These are phyloP conservation scores for Phytophthora citrophthora DNA, from an alignment of 352 stramenopile genomes.

Conservation along the genomic window DNA sequence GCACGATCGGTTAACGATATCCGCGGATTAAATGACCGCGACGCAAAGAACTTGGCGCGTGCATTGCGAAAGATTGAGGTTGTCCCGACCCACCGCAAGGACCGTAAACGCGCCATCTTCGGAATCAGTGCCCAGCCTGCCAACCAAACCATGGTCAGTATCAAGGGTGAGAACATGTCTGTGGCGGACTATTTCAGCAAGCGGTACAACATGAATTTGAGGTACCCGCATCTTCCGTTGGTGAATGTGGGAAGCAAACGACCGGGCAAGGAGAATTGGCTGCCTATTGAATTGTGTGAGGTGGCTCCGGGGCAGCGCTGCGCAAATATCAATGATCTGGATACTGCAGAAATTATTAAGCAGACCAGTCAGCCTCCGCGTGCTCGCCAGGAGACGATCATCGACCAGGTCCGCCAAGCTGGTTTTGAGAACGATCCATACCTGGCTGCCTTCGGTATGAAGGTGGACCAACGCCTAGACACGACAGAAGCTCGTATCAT, in stretches of 20 bases:
- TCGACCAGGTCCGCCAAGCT: conserved; percentile 63
- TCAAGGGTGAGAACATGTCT: conserved; percentile 59
- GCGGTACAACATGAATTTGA: conserved; percentile 61
- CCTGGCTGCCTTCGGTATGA: conserved; percentile 65
- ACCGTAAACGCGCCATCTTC: conserved; percentile 62
- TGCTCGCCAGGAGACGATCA: conserved; percentile 58
- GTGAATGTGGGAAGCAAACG: conserved; percentile 74
- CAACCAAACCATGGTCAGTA: conserved; percentile 53
- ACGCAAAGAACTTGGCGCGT: conserved; percentile 38
- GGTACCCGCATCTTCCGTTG: conserved; percentile 67
- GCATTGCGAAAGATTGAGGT: conserved; percentile 62
- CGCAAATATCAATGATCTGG: conserved; percentile 74
- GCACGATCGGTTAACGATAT: conserved; percentile 43
- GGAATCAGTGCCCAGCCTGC: conserved; percentile 54
- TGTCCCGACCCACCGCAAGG: conserved; percentile 63
- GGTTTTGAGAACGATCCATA: conserved; percentile 80
- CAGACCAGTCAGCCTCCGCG: conserved; percentile 61
- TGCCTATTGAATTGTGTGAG: conserved; percentile 87
- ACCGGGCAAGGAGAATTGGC: conserved; percentile 55
- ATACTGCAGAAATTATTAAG: conserved; percentile 87
- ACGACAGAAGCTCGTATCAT: conserved; percentile 55
- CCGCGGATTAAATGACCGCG: conserved; percentile 42
- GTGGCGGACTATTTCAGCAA: conserved; percentile 70
- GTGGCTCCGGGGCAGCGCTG: conserved; percentile 75
- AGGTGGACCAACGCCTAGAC: conserved; percentile 60